Evolutionary conservation across 805 yeast species (phyloP).

Genomic region (Saturnispora bothae): DNA sequence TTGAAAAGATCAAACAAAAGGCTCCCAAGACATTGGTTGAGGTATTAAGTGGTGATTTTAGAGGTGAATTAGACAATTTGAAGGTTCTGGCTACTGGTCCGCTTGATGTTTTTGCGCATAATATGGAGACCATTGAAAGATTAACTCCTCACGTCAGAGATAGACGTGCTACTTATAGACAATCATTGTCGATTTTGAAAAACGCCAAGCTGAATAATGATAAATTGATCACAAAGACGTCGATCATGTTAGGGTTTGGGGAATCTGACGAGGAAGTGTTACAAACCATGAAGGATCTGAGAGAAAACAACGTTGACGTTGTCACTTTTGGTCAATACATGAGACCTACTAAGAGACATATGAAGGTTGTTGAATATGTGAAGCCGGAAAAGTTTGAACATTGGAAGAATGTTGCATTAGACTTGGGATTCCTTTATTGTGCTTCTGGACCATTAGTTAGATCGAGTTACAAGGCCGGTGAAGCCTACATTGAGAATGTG

Average conservation of each 20-base stretch:
- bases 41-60: slow-evolving; percentile 88
- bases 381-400: slow-evolving; percentile 89
- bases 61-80: slow-evolving; percentile 80
- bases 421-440: slow-evolving; percentile 88
- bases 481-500: slow-evolving; percentile 90
- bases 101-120: slow-evolving; percentile 93
- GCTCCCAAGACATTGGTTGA: slow-evolving; percentile 90
- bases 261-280: slow-evolving; percentile 86
- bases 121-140: slow-evolving; percentile 91
- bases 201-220: slow-evolving; percentile 76
- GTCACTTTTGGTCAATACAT: slow-evolving; percentile 98
- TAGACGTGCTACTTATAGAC: slow-evolving; percentile 91
- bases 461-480: slow-evolving; percentile 97
- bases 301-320: slow-evolving; percentile 75
- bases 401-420: slow-evolving; percentile 82
- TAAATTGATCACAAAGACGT: slow-evolving; percentile 77
- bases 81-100: slow-evolving; percentile 75
- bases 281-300: slow-evolving; percentile 64
- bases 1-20: slow-evolving; percentile 68
- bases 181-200: slow-evolving; percentile 65
- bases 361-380: slow-evolving; percentile 94
- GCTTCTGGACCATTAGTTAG: slow-evolving; percentile 97
- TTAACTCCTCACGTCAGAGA: slow-evolving; percentile 93
- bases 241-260: slow-evolving; percentile 93
- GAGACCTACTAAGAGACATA: slow-evolving; percentile 98